Percentiles rank a stretch among this genome's conserved stretches.
These are phyloP conservation scores for Mycothermus thermophilus DNA, from an alignment of 495 filamentous ascomycete species.

Conservation along the genomic window DNA sequence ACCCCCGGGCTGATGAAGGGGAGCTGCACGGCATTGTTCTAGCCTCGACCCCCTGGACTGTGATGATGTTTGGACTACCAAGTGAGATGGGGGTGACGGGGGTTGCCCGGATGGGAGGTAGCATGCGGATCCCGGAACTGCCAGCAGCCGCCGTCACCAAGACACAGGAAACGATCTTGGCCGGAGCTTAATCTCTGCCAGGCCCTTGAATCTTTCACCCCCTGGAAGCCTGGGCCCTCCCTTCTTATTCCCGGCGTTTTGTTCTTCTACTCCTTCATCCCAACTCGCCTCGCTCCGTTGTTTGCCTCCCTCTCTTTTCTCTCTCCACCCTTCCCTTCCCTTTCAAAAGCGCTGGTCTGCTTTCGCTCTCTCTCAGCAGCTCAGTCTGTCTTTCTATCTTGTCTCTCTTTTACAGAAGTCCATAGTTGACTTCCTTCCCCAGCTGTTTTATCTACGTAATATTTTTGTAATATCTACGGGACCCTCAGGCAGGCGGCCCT, in stretches of 20 bases:
- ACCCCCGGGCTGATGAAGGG: neutral
- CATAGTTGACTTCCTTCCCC: constrained; percentile 10
- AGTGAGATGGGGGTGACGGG: neutral
- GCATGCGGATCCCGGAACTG: constrained; percentile 22
- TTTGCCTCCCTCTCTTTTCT: constrained; percentile 14
- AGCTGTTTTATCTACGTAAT: constrained; percentile 21
- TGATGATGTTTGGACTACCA: constrained; percentile 2
- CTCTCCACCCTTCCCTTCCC: constrained; percentile 14
- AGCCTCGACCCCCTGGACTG: constrained; percentile 2
- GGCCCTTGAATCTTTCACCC: neutral
- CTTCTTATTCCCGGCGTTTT: constrained; percentile 10
- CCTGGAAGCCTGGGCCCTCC: constrained; percentile 21
- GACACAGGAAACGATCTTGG: constrained; percentile 6
- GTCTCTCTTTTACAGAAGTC: constrained; percentile 10
- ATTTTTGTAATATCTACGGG: constrained; percentile 30
- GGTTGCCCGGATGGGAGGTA: constrained; percentile 1
- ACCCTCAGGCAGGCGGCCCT: constrained; percentile 28
- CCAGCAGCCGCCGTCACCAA: constrained; percentile 16
- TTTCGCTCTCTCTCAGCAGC: constrained; percentile 34
- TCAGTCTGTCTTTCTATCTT: constrained; percentile 16
- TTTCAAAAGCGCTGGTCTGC: constrained; percentile 43
- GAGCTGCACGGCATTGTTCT: neutral
- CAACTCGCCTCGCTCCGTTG: constrained; percentile 7
- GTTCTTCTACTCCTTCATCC: constrained; percentile 15
- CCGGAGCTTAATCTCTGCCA: neutral